Evolutionary conservation across 306 rosid species (phyloP).

Genomic region (Dryas drummondii): DNA sequence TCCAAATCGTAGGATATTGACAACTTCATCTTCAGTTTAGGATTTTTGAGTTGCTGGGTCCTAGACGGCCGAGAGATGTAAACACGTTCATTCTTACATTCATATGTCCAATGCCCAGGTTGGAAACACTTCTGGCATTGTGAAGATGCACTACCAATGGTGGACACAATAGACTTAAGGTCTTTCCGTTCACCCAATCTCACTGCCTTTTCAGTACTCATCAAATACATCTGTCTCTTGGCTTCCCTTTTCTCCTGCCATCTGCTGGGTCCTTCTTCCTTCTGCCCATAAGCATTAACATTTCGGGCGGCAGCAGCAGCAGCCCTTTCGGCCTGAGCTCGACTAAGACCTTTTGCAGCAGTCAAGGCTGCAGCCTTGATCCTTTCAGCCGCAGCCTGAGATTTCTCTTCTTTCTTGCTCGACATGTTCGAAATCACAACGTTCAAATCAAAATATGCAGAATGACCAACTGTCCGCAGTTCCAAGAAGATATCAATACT

Average conservation of each 20-base stretch:
- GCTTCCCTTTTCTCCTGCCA: slow-evolving; percentile 99
- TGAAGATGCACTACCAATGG: slow-evolving; percentile 49
- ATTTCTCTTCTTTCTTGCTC: slow-evolving; percentile 93
- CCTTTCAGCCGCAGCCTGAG: slow-evolving; percentile 92
- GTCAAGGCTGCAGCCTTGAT: slow-evolving; percentile 92
- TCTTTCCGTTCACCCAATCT: slow-evolving; percentile 92
- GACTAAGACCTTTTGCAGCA: slow-evolving; percentile 96
- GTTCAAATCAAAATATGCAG: slow-evolving; percentile 6
- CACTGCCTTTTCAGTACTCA: slow-evolving; percentile 98
- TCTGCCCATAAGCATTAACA: slow-evolving; percentile 98
- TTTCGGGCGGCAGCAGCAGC: slow-evolving; percentile 94
- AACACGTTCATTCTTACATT: slow-evolving; percentile 93
- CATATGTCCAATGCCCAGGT: slow-evolving; percentile 90
- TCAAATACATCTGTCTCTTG: slow-evolving; percentile 96
- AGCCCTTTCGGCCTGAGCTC: slow-evolving; percentile 96
- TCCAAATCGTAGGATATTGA: slow-evolving; percentile 56
- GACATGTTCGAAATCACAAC: slow-evolving; percentile 55
- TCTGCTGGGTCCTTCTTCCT: slow-evolving; percentile 99
- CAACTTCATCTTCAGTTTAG: slow-evolving; percentile 71
- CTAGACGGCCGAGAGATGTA: slow-evolving; percentile 93
- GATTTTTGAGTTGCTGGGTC: slow-evolving; percentile 89
- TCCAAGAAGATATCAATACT: not conserved
- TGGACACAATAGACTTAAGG: slow-evolving; percentile 51
- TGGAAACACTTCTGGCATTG: slow-evolving; percentile 96
- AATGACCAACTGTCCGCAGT: not conserved